These are phyloP conservation scores for Scedosporium apiospermum DNA, from an alignment of 2,329 filamentous ascomycete genomes.

Conservation along the genomic window DNA sequence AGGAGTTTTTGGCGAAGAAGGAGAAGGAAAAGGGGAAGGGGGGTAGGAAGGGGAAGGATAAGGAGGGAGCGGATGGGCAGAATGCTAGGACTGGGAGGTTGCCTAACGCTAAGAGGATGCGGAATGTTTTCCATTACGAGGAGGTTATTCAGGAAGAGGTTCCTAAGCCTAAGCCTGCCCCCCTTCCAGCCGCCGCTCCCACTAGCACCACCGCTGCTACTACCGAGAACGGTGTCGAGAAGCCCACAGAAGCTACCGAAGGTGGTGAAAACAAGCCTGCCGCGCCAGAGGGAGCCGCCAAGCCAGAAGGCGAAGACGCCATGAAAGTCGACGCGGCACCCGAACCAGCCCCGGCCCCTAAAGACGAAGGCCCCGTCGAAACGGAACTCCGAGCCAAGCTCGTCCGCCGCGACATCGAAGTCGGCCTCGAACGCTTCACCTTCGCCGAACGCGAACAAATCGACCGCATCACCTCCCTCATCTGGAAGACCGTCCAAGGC, in stretches of 20 bases:
- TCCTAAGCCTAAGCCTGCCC: conserved; percentile 20
- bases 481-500: conserved; percentile 74
- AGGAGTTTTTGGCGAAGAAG: conserved; percentile 74
- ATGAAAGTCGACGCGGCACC: conserved; percentile 3
- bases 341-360: conserved; percentile 3
- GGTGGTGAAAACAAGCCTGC: not conserved
- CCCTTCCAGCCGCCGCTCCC: not conserved
- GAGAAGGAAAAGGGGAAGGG: conserved; percentile 65
- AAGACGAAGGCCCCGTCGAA: conserved; percentile 11
- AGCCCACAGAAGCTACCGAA: conserved; percentile 2
- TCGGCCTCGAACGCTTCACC: conserved; percentile 66
- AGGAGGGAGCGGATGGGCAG: conserved; percentile 33
- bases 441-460: conserved; percentile 63
- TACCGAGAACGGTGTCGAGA: conserved; percentile 3
- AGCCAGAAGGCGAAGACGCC: not conserved
- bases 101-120: conserved; percentile 62
- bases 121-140: conserved; percentile 65
- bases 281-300: not conserved
- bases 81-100: conserved; percentile 49
- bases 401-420: conserved; percentile 59
- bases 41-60: conserved; percentile 51
- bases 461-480: conserved; percentile 72
- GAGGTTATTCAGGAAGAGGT: conserved; percentile 52
- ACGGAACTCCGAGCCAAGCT: conserved; percentile 44
- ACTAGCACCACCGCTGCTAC: conserved; percentile 9